Evolutionary conservation across 495 filamentous ascomycete genomes (phyloP), one percentile per base, ranked within the genome.

Genomic region (Gamarada debralockiae): DNA sequence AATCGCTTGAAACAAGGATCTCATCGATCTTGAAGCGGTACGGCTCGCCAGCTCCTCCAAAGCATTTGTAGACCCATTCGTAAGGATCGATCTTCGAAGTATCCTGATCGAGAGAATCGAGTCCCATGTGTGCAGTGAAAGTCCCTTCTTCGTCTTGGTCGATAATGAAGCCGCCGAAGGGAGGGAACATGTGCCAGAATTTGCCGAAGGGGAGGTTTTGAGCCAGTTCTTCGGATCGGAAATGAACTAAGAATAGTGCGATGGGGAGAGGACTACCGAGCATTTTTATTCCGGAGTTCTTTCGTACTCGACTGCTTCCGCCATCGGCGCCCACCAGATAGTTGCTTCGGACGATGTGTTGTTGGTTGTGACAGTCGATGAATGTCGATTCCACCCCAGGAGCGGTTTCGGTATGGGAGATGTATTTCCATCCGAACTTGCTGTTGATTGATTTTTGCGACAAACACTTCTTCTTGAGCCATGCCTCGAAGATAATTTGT

Each of bases 91-190:
- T 27, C 13, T 18, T 23, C 33, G 43, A 34, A 50, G 18, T 17
- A 47, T 51, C n/a, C n/a, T n/a, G n/a, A n/a, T n/a, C n/a, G n/a
- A n/a, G n/a, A n/a, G n/a, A n/a, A n/a, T n/a, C n/a, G n/a, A n/a
- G n/a, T n/a, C n/a, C n/a, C n/a, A n/a, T n/a, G n/a, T 70, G 67
- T 0, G 47, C 55, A 21, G 67, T 70, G 25, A 47, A 70, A 18
- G 64, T 68, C 21, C 68, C 66, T 27, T 53, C 38, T 17, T 64
- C 67, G 25, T 68, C 61, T 39, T 70, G 67, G 39, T 55, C 57
- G 34, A 70, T 59, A 14, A 67, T 21, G 15, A 61, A 48, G 3
- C 53, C 64, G 7, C 38, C 43, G 9, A 41, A 25, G 0, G 48
- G 22, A 10, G 51, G 24, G 38, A 65, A 65, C 3, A 61, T 50